Evolutionary conservation across 2,329 filamentous ascomycete genomes (phyloP), one percentile per base, ranked within the genome.

Genomic region (Juglanconis sp.): DNA sequence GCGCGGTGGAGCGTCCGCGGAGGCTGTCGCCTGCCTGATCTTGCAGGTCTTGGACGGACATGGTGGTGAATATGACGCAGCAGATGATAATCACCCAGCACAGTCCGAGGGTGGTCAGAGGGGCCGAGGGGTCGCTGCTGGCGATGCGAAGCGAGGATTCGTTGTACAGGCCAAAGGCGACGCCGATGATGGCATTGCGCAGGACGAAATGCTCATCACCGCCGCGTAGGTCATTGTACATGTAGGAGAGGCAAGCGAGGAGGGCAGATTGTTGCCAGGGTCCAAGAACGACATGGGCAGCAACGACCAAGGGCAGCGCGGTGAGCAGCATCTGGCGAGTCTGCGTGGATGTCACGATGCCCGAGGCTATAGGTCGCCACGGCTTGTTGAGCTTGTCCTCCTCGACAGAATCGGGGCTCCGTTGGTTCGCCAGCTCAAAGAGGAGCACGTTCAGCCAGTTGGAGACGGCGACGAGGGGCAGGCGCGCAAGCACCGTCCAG

Each of bases 351-450:
- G n/a, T n/a, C n/a, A 72, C 34, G 1, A 67, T 49, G 3, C 68
- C 67, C 5, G 70, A 65, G 4, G 68, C 65, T 8, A 71, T 66
- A 0, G 72, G 69, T 0, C 72, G 67, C 70, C 69, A 74, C 9
- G 75, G 73, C 56, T 78, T 79, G 68, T 79, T 79, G 54, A 74
- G 55, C 0, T 48, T 36, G 64, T 79, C 77, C 60, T 79, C 77
- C 1, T 62, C 50, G 8, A 75, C 64, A 3, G 75, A 68, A 3
- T 63, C 65, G 2, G 68, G 63, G 2, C 65, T 63, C 2, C 74
- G 69, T 58, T 78, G 76, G 63, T 79, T 78, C 38, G 71, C 69
- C 10, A 77, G 67, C 44, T 70, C 69, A 64, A 58, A 58, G 17
- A 36, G 32, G 24, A 58, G 40, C 30, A 50, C 24, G 11, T 50